Percentiles rank a stretch among this genome's conserved stretches.
Evolutionary conservation across 2,329 filamentous ascomycete genomes (phyloP).

Genomic region (Phaeosphaeriaceae sp.): DNA sequence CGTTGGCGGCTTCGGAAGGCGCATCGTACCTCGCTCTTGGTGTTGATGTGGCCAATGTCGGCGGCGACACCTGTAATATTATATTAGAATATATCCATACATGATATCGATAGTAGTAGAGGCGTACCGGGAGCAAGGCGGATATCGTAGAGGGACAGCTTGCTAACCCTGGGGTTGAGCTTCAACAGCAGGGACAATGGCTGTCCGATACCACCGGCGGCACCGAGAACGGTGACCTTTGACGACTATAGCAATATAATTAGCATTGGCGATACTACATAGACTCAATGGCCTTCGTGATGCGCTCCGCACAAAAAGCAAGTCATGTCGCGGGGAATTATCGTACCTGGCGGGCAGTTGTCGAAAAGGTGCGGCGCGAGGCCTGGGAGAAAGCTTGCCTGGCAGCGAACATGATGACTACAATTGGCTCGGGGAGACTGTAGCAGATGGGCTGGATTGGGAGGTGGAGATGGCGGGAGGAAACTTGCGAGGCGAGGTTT

Average conservation of each 20-base stretch:
- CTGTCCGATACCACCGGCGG: slow-evolving; percentile 97
- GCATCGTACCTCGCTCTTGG: slow-evolving; percentile 75
- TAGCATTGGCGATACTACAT: background rate
- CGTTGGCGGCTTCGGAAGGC: slow-evolving; percentile 7
- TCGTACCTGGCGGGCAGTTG: slow-evolving; percentile 60
- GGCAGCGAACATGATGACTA: slow-evolving; percentile 71
- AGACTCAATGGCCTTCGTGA: slow-evolving; percentile 5
- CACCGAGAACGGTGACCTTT: slow-evolving; percentile 97
- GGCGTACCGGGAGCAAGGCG: slow-evolving; percentile 86
- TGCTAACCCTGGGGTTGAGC: slow-evolving; percentile 93
- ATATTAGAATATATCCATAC: slow-evolving; percentile 24
- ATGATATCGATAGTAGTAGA: slow-evolving; percentile 1
- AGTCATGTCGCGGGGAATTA: slow-evolving; percentile 19
- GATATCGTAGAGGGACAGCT: slow-evolving; percentile 98
- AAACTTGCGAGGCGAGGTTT: slow-evolving; percentile 29
- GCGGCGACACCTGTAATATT: slow-evolving; percentile 82
- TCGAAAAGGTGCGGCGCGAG: slow-evolving; percentile 63
- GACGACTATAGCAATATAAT: slow-evolving; percentile 70
- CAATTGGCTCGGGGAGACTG: slow-evolving; percentile 25
- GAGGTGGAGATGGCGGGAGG: slow-evolving; percentile 20
- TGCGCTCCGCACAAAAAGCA: slow-evolving; percentile 31
- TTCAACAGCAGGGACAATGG: slow-evolving; percentile 97
- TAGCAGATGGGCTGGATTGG: slow-evolving; percentile 35
- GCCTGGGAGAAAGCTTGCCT: slow-evolving; percentile 59
- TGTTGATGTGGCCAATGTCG: slow-evolving; percentile 99